Base-by-base conservation (phyloP, 1,284 basidiomycete species). In the Peniophora sp. region DNA sequence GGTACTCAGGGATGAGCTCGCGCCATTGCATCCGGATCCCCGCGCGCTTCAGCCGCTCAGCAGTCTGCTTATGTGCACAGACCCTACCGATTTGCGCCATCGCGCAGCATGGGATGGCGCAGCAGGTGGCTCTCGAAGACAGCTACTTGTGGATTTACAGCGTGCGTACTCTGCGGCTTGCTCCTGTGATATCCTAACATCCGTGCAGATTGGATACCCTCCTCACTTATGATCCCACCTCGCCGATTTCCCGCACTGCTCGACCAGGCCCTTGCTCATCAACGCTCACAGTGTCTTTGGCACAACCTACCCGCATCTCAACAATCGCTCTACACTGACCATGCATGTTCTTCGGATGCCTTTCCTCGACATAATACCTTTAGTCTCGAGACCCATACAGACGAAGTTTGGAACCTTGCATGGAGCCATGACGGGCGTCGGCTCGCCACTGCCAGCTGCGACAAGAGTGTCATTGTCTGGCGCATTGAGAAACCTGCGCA, bases 401-500 rank as follows among this genome's bases (percentile, higher is more conserved):
- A 97, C 63, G 93, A 99, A 65, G 93, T 99, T 12, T 99, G 96
- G 95, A 84, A 89, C 61, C 70, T 98, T 54, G 87, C 87, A 63
- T 99, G 95, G 91, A 97, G 93, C 65, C 90, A 93, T 60, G 84
- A 88, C 63, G 96, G 97, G 3, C 69, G 70, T 46, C 84, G 79
- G 60, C 75, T 99, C 35, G 97, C 95, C 14, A 94, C 86, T 55
- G 90, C 87, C 34, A 89, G 95, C 53, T 89, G 81, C 63, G 95
- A 98, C 66, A 83, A 81, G 69, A 77, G 78, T 2, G 92, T 90
- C 8, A 89, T 97, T 55, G 87, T 98, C 50, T 99, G 95, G 95
- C 77, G 38, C 16, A 45, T 36, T 51, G 48, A 52, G 44, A 48
- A 48, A 34, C 39, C 34, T 49, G 52, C 53, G 43, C 57, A 81